These are phyloP conservation scores for Choiromyces venosus DNA, from an alignment of 495 filamentous ascomycete species.

Conservation along the genomic window DNA sequence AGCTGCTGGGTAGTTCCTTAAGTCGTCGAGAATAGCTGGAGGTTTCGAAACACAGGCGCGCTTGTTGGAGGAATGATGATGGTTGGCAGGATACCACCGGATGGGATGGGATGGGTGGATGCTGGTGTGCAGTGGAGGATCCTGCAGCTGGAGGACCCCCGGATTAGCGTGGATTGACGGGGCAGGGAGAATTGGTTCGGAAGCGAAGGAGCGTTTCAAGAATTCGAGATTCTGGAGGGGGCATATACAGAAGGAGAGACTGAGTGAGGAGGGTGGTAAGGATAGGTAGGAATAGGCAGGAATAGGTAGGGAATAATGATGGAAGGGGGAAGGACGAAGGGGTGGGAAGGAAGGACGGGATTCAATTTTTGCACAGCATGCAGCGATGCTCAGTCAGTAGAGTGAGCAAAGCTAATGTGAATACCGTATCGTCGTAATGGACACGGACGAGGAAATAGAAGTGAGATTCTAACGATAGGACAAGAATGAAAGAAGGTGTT, in stretches of 20 bases:
- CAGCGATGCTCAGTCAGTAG: background rate
- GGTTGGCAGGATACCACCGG: background rate
- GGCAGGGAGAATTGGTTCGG: background rate
- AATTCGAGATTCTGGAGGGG: slow-evolving; percentile 23
- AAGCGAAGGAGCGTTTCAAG: slow-evolving; percentile 22
- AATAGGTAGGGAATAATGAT: slow-evolving; percentile 17
- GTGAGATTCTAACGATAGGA: background rate
- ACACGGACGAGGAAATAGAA: background rate
- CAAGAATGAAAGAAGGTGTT: background rate
- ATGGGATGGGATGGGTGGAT: slow-evolving; percentile 16
- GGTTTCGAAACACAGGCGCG: slow-evolving; percentile 29
- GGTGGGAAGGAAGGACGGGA: slow-evolving; percentile 6
- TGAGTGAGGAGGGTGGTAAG: slow-evolving; percentile 1
- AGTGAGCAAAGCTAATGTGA: background rate
- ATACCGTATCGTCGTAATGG: background rate
- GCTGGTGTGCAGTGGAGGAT: slow-evolving; percentile 27
- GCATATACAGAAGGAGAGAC: slow-evolving; percentile 24
- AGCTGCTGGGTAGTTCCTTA: slow-evolving; percentile 23
- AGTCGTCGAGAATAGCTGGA: slow-evolving; percentile 17
- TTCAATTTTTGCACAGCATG: slow-evolving; percentile 4
- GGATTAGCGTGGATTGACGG: slow-evolving; percentile 13
- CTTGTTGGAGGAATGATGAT: slow-evolving; percentile 16
- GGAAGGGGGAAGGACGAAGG: slow-evolving; percentile 24
- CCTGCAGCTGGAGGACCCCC: slow-evolving; percentile 20
- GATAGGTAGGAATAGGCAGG: slow-evolving; percentile 14